phyloP scores from a whole-genome alignment of 2,329 filamentous ascomycete species.

The Xylaria sp. region DNA sequence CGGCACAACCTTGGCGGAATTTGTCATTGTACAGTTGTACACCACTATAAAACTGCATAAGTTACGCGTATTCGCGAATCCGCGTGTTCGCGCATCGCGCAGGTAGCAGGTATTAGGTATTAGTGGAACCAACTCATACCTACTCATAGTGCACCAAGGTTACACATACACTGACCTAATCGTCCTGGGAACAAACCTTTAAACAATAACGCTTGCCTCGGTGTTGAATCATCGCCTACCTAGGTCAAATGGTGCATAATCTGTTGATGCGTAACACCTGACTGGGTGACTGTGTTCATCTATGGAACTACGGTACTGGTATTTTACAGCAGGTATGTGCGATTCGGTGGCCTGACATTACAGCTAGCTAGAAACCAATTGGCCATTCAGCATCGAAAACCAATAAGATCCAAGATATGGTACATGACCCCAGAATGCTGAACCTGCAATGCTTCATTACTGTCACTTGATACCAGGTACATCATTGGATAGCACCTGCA shows the following conservation, averaged over 20 bases:
- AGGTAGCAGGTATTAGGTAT: neutral
- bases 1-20: conserved; percentile 18
- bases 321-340: neutral
- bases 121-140: neutral
- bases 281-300: neutral
- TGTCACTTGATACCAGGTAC: neutral
- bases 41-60: neutral
- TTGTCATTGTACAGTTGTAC: conserved; percentile 21
- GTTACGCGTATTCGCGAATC: neutral
- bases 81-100: conserved; percentile 17
- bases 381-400: conserved; percentile 19
- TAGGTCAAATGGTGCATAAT: too few relatives aligned
- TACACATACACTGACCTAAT: neutral
- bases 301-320: neutral
- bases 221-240: neutral
- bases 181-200: neutral
- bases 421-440: conserved; percentile 18
- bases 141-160: too few relatives aligned
- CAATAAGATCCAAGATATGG: conserved; percentile 7
- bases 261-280: neutral
- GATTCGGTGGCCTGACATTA: conserved; percentile 13
- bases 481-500: neutral
- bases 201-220: neutral
- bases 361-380: conserved; percentile 11
- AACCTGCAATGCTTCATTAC: conserved; percentile 26